Conservation (phyloP, 306 rosid genomes). For the Cicer pinnatifidum region DNA sequence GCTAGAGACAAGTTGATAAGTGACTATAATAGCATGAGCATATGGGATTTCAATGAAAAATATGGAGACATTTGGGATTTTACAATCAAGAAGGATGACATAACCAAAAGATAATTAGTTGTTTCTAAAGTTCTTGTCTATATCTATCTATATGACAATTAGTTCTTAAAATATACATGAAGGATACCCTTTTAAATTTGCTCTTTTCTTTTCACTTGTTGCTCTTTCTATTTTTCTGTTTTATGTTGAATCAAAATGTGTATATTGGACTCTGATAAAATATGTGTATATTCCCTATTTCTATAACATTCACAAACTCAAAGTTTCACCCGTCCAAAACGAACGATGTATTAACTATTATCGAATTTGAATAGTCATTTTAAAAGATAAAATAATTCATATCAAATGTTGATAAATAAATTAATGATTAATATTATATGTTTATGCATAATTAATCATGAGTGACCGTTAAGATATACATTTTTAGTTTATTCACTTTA, state of each 20-base stretch:
- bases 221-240: background rate
- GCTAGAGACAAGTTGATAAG: constrained; percentile 88
- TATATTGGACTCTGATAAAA: background rate
- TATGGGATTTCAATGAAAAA: constrained; percentile 94
- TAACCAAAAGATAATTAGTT: constrained; percentile 51
- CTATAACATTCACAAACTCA: background rate
- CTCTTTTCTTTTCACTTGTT: background rate
- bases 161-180: constrained; percentile 29
- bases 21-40: constrained; percentile 87
- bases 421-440: no score
- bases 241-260: constrained; percentile 33
- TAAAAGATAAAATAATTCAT: no score
- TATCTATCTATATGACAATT: constrained; percentile 2
- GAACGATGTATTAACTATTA: no score
- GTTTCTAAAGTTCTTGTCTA: background rate
- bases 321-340: background rate
- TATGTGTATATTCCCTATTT: constrained; percentile 15
- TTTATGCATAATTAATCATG: no score
- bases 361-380: no score
- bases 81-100: constrained; percentile 72
- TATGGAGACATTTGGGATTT: constrained; percentile 95
- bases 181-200: constrained; percentile 29
- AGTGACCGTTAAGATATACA: no score
- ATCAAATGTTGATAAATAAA: no score
- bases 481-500: no score